These are phyloP conservation scores for Prunus padus DNA, from an alignment of 306 rosid species.

Conservation along the genomic window DNA sequence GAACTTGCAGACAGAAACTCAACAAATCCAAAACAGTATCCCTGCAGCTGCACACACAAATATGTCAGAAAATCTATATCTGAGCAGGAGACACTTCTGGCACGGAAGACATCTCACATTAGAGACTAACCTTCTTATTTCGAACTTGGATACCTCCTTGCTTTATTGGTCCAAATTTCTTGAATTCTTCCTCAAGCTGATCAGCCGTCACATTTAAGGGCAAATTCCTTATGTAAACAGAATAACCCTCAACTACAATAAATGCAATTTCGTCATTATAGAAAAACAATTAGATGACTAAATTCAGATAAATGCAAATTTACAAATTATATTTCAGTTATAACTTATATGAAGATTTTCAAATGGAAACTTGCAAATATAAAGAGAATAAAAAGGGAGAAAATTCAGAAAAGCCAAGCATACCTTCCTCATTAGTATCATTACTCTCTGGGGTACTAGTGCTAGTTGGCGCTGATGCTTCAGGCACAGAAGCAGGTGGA, in stretches of 20 bases:
- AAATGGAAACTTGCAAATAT: neutral
- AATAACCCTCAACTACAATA: constrained; percentile 58
- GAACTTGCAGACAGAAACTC: constrained; percentile 59
- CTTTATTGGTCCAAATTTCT: constrained; percentile 73
- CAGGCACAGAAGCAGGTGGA: constrained; percentile 42
- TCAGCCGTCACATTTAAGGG: constrained; percentile 50
- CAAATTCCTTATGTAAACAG: constrained; percentile 63
- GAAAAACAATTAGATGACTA: neutral
- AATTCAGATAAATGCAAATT: neutral
- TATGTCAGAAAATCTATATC: constrained; percentile 18
- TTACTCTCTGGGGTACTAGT: constrained; percentile 37
- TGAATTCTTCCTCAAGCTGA: constrained; percentile 60
- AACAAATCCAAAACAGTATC: constrained; percentile 80
- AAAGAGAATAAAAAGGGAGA: neutral
- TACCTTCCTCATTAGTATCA: constrained; percentile 60
- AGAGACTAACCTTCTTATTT: constrained; percentile 52
- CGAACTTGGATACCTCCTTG: constrained; percentile 74
- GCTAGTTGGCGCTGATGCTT: constrained; percentile 39
- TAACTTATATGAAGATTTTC: neutral
- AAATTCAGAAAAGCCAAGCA: neutral
- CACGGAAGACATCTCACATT: neutral
- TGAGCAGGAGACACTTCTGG: neutral
- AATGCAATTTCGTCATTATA: constrained; percentile 27
- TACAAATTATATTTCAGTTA: neutral
- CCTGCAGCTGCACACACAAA: constrained; percentile 57